These are phyloP conservation scores for Crithidia thermophila DNA, from an alignment of 208 protist genomes.

Conservation along the genomic window DNA sequence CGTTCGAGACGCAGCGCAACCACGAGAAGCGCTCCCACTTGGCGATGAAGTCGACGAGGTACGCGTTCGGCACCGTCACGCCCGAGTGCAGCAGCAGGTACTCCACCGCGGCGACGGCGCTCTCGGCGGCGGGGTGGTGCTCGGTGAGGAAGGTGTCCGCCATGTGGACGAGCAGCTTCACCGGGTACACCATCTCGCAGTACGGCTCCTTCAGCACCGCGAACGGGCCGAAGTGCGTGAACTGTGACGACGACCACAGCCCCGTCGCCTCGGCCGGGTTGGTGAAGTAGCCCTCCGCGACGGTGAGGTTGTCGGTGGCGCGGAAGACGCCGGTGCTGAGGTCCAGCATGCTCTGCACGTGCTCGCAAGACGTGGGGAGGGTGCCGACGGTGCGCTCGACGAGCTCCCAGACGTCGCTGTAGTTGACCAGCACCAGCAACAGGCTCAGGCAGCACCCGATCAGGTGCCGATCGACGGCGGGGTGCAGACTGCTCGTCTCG, in stretches of 20 bases:
- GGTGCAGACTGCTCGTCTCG: slow-evolving; percentile 22
- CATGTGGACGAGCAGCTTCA: slow-evolving; percentile 48
- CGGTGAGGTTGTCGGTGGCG: slow-evolving; percentile 27
- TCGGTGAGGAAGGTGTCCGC: slow-evolving; percentile 20
- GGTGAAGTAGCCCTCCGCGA: slow-evolving; percentile 19
- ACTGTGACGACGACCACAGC: slow-evolving; percentile 10
- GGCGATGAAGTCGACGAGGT: slow-evolving; percentile 37
- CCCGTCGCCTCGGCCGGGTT: slow-evolving; percentile 1
- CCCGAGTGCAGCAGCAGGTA: slow-evolving; percentile 35
- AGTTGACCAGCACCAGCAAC: slow-evolving; percentile 52
- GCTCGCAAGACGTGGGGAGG: slow-evolving; percentile 16
- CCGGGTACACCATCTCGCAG: slow-evolving; percentile 46
- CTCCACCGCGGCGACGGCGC: slow-evolving; percentile 32
- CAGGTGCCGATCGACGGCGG: slow-evolving; percentile 46
- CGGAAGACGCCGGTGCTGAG: slow-evolving; percentile 54
- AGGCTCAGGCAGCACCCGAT: slow-evolving; percentile 56
- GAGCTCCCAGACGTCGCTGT: slow-evolving; percentile 69
- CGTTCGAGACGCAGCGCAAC: slow-evolving; percentile 36
- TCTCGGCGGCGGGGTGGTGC: slow-evolving; percentile 17
- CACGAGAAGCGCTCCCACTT: slow-evolving; percentile 26
- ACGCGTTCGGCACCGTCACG: slow-evolving; percentile 36
- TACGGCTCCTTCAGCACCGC: slow-evolving; percentile 38
- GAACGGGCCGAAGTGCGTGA: slow-evolving; percentile 36
- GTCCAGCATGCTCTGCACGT: slow-evolving; percentile 59
- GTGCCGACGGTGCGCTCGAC: slow-evolving; percentile 46